A percentile compares a stretch with the other conserved stretches of the same genome.
phyloP scores from a whole-genome alignment of 1,284 basidiomycete genomes.

The Calocybe gambosa region DNA sequence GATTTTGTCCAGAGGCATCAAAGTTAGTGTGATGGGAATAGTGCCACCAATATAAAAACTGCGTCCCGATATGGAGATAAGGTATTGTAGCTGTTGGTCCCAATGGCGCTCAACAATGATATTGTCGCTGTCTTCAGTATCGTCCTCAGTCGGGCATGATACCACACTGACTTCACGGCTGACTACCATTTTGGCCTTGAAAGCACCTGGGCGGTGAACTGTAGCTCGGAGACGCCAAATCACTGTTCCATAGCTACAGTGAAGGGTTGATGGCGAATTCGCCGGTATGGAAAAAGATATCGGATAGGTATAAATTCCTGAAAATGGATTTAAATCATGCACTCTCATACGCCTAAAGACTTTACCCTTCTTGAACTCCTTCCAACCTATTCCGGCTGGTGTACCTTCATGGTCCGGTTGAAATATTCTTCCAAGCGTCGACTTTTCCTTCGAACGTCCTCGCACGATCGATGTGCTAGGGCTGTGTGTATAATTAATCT shows the following conservation, averaged over 20 bases:
- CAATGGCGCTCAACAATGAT: constrained; percentile 89
- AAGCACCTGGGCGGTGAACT: constrained; percentile 79
- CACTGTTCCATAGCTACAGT: constrained; percentile 76
- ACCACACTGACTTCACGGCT: constrained; percentile 75
- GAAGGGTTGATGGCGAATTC: constrained; percentile 75
- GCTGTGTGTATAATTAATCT: constrained; percentile 4
- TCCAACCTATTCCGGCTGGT: constrained; percentile 64
- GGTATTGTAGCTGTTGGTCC: constrained; percentile 87
- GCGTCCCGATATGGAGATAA: constrained; percentile 76
- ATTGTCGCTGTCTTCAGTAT: constrained; percentile 74
- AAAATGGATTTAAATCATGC: constrained; percentile 3
- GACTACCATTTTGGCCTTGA: constrained; percentile 71
- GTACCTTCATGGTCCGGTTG: constrained; percentile 43
- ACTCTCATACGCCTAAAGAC: background rate
- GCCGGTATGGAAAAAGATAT: constrained; percentile 86
- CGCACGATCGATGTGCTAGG: constrained; percentile 12
- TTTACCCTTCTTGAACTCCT: constrained; percentile 84
- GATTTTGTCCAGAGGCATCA: constrained; percentile 83
- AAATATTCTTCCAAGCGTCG: constrained; percentile 25
- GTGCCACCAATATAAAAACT: constrained; percentile 80
- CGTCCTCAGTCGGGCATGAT: constrained; percentile 72
- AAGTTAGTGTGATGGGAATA: constrained; percentile 76
- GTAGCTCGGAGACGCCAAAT: constrained; percentile 78
- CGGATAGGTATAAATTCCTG: constrained; percentile 92
- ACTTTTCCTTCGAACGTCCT: constrained; percentile 23